Evolutionary conservation across 805 yeast species (phyloP).

Genomic region (Candida khao-thaluensis): DNA sequence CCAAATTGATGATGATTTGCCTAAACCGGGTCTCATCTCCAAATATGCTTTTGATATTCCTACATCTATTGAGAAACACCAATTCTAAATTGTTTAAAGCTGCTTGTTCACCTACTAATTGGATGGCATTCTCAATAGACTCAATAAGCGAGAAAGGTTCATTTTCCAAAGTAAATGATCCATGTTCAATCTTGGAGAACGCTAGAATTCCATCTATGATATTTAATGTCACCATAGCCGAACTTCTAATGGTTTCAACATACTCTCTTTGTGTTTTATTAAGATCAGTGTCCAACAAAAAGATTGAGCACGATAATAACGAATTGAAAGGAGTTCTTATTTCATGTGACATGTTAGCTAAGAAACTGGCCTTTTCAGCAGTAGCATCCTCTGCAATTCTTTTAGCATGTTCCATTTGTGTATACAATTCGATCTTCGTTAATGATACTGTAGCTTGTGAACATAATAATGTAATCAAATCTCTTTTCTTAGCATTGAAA

Average conservation of each 20-base stretch:
- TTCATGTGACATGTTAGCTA: conserved; percentile 57
- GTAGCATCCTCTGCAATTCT: conserved; percentile 51
- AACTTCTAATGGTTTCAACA: conserved; percentile 50
- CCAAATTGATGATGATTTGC: conserved; percentile 50
- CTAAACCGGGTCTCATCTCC: conserved; percentile 53
- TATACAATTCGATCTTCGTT: conserved; percentile 45
- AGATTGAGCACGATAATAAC: conserved; percentile 47
- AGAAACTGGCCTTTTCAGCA: conserved; percentile 52
- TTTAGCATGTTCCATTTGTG: conserved; percentile 46
- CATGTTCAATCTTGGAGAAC: conserved; percentile 55
- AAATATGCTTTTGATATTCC: conserved; percentile 33
- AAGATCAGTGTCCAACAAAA: conserved; percentile 48
- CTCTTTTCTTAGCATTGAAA: conserved; percentile 35
- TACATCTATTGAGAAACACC: conserved; percentile 43
- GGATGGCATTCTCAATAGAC: conserved; percentile 48
- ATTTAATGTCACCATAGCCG: conserved; percentile 51
- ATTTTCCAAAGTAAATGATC: conserved; percentile 45
- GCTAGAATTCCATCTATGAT: conserved; percentile 56
- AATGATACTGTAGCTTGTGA: conserved; percentile 54
- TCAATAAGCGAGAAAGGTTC: conserved; percentile 45
- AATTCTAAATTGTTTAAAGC: conserved; percentile 44
- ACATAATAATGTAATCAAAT: conserved; percentile 42
- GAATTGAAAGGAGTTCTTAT: conserved; percentile 58
- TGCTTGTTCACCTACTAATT: conserved; percentile 49
- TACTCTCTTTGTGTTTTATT: conserved; percentile 46